Conservation (phyloP, 768 basidiomycete genomes). For the Boletus reticuloceps region DNA sequence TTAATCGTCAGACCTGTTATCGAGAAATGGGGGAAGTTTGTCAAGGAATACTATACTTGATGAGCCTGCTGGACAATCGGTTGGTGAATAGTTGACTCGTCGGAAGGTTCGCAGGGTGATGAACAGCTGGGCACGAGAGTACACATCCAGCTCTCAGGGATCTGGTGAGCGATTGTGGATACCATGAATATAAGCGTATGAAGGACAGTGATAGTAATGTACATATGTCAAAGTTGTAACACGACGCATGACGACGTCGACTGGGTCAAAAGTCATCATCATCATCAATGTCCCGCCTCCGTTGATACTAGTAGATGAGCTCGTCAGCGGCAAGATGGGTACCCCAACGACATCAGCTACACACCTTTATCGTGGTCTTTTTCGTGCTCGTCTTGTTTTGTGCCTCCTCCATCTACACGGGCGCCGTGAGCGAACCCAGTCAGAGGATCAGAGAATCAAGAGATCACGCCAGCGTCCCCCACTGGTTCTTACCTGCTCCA, state of each 20-base stretch:
- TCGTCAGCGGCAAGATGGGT: neutral
- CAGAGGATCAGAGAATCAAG: too few species aligned
- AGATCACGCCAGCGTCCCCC: neutral
- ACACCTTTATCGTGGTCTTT: slow-evolving; percentile 62
- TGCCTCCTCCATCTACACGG: slow-evolving; percentile 51
- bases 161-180: neutral
- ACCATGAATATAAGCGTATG: neutral
- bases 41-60: slow-evolving; percentile 35
- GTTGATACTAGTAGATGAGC: slow-evolving; percentile 47
- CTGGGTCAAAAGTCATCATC: slow-evolving; percentile 49
- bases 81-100: neutral
- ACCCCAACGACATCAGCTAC: neutral
- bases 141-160: neutral
- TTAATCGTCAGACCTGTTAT: slow-evolving; percentile 70
- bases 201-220: neutral
- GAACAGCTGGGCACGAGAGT: neutral
- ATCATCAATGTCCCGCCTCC: slow-evolving; percentile 64
- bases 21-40: slow-evolving; percentile 73
- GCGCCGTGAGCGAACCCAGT: slow-evolving; percentile 3
- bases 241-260: neutral
- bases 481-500: slow-evolving; percentile 66
- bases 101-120: neutral
- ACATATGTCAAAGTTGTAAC: neutral
- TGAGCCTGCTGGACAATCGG: neutral
- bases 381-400: slow-evolving; percentile 46